These are phyloP conservation scores for Globisporangium lucens DNA, from an alignment of 352 stramenopile genomes.

Conservation along the genomic window DNA sequence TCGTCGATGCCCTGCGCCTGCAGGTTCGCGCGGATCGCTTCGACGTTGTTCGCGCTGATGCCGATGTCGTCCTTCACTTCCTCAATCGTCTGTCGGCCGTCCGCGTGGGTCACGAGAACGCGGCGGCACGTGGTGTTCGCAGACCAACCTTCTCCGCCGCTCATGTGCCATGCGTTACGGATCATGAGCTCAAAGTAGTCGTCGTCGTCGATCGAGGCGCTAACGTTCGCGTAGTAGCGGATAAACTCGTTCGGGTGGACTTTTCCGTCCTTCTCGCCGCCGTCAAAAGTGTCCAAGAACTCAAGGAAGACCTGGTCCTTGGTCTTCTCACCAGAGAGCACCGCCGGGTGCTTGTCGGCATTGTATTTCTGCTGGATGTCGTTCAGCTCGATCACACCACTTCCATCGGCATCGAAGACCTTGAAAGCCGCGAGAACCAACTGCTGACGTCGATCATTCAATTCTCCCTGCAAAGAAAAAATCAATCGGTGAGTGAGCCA, in stretches of 20 bases:
- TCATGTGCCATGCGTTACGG: conserved; percentile 80
- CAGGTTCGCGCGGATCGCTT: conserved; percentile 40
- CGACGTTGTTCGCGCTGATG: conserved; percentile 26
- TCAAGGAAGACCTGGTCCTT: conserved; percentile 28
- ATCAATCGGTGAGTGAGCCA: neutral
- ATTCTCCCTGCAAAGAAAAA: conserved; percentile 22
- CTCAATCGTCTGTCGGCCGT: conserved; percentile 47
- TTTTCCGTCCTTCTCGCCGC: conserved; percentile 29
- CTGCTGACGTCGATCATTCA: conserved; percentile 43
- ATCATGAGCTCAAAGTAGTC: conserved; percentile 88
- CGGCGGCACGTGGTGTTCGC: conserved; percentile 70
- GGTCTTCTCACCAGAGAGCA: conserved; percentile 36
- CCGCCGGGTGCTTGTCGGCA: conserved; percentile 47
- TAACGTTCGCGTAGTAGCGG: conserved; percentile 80
- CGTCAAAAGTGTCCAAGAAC: conserved; percentile 44
- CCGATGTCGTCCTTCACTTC: conserved; percentile 48
- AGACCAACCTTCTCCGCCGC: conserved; percentile 48
- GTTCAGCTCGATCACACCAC: conserved; percentile 47
- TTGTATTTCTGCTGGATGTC: conserved; percentile 54
- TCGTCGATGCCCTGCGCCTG: conserved; percentile 33
- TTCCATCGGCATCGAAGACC: conserved; percentile 52
- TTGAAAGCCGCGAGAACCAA: conserved; percentile 73
- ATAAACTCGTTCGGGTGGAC: conserved; percentile 37
- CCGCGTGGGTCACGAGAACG: conserved; percentile 51
- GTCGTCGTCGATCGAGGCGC: conserved; percentile 66